Base-by-base conservation (phyloP, 1,139 yeast genomes). In the Kodamaea anthophila region DNA sequence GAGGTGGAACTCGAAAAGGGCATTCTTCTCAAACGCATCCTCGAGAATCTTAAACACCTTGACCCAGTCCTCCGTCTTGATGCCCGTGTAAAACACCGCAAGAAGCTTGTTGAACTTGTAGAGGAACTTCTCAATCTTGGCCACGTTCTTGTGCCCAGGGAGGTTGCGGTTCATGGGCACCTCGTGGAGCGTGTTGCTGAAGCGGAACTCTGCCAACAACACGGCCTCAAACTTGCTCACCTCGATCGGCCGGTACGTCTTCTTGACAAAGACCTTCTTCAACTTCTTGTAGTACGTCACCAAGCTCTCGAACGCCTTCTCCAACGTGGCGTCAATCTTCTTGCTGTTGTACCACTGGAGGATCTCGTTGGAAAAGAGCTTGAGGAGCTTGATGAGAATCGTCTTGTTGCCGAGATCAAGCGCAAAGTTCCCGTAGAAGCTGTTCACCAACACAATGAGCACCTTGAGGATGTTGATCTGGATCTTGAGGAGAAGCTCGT, bases 391-490 rank as follows among this genome's bases (percentile, higher is more conserved):
- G 37, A 83, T 71, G 48, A 86, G 70, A 8, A 72, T 64, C 16
- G 65, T 64, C 42, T 82, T 77, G 42, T 80, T 77, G 11, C 59
- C 56, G 39, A 80, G 50, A 42, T 83, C 85, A 49, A 79, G 81
- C 5, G 82, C 70, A 47, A 88, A 84, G 49, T 84, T 93, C 21
- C 73, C 57, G 49, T 81, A 86, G 47, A 83, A 84, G 41, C 81
- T 79, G 30, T 75, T 71, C 14, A 86, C 74, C 55, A 94, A 69
- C 23, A 80, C 71, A 30, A 77, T 72, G 35, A 86, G 62, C 1
- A 87, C 85, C 48, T 85, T 94, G 39, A 87, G 61, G 24, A 87
- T 77, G 30, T 94, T 94, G 32, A 82, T 70, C 47, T 87, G 95
- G 32, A 87, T 83, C 49, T 80, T 61, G 70, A 42, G 77, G 70